Percentiles rank a stretch among this genome's conserved stretches.
These are phyloP conservation scores for Cladophialophora yegresii DNA, from an alignment of 2,329 filamentous ascomycete species.

Conservation along the genomic window DNA sequence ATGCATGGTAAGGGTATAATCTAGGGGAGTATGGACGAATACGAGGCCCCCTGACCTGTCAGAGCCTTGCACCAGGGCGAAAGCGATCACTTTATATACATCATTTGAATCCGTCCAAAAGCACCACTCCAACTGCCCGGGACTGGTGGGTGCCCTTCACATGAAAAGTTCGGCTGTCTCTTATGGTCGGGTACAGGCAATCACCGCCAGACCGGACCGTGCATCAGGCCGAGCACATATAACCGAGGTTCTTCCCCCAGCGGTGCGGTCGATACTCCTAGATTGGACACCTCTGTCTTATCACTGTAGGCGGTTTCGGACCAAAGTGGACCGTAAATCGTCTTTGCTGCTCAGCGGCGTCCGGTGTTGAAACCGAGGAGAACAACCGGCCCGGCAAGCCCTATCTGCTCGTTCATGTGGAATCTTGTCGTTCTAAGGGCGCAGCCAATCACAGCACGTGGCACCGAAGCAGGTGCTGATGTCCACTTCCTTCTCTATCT, in stretches of 20 bases:
- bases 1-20: not conserved
- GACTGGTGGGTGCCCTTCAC: not conserved
- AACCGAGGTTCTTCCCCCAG: not conserved
- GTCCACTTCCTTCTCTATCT: not conserved
- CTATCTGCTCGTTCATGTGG: not conserved
- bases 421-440: slow-evolving; percentile 20
- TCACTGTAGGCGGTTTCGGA: not conserved
- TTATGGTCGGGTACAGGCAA: not conserved
- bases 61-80: not conserved
- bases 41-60: not conserved
- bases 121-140: not conserved
- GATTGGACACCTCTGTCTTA: not conserved
- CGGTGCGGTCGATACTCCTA: not conserved
- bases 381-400: not conserved
- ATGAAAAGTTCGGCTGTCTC: not conserved
- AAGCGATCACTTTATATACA: not conserved
- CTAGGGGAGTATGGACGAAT: not conserved
- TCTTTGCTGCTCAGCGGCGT: not conserved
- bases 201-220: not conserved
- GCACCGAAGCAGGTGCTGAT: not conserved
- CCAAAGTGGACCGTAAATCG: not conserved
- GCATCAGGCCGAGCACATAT: not conserved
- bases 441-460: slow-evolving; percentile 4
- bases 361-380: not conserved
- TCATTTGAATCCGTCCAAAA: not conserved